Percentiles rank a stretch among this genome's conserved stretches.
Conservation (phyloP, 805 yeast genomes). For the Wickerhamiella australiensis region DNA sequence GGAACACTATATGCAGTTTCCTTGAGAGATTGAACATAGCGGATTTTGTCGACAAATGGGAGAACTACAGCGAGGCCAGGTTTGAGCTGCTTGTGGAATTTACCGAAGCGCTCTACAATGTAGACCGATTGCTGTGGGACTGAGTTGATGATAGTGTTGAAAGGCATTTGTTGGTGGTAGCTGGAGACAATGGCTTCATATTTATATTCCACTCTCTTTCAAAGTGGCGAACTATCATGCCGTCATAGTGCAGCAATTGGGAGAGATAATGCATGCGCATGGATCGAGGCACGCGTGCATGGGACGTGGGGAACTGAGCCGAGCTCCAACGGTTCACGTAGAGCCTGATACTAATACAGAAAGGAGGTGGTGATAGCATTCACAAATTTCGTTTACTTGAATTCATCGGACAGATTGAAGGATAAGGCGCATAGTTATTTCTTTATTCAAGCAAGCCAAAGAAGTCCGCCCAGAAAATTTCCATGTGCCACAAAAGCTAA, state of each 20-base stretch:
- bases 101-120: conserved; percentile 81
- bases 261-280: background rate
- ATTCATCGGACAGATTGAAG: too few relatives aligned
- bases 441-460: too few relatives aligned
- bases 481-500: too few relatives aligned
- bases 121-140: conserved; percentile 83
- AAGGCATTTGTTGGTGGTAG: conserved; percentile 31
- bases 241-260: background rate
- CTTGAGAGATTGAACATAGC: conserved; percentile 65
- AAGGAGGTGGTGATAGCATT: too few relatives aligned
- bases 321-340: too few relatives aligned
- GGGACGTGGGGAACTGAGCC: too few relatives aligned
- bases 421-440: too few relatives aligned
- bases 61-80: conserved; percentile 64
- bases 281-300: background rate
- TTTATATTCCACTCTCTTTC: background rate
- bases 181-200: background rate
- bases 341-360: too few relatives aligned
- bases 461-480: too few relatives aligned
- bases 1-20: conserved; percentile 74
- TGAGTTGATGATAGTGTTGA: conserved; percentile 58
- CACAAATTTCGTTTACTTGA: too few relatives aligned
- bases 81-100: conserved; percentile 48
- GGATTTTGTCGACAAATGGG: conserved; percentile 60
- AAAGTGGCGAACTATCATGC: background rate